phyloP scores from a whole-genome alignment of 768 basidiomycete genomes.

The Imleria badia region DNA sequence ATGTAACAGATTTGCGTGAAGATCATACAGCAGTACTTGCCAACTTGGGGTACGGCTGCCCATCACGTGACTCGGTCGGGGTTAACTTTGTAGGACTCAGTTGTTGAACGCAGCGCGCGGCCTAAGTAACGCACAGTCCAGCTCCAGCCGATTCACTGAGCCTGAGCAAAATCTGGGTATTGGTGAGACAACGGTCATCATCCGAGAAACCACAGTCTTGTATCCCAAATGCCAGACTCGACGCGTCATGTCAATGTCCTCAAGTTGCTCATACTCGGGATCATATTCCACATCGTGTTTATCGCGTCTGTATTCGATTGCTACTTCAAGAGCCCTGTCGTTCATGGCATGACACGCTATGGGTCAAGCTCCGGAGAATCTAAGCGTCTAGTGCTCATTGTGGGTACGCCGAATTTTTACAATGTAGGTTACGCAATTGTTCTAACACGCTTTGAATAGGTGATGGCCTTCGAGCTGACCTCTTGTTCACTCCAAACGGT shows the following conservation, averaged over 20 bases:
- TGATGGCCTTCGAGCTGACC: slow-evolving; percentile 82
- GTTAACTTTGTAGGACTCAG: too few species aligned
- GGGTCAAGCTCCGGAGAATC: slow-evolving; percentile 48
- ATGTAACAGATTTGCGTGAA: too few species aligned
- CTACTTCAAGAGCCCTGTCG: slow-evolving; percentile 84
- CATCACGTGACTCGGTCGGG: too few species aligned
- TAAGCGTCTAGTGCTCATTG: slow-evolving; percentile 75
- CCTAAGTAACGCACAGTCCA: too few species aligned
- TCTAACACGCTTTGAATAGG: slow-evolving; percentile 40
- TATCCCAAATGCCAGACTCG: slow-evolving; percentile 17
- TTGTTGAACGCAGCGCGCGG: neutral
- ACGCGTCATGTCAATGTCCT: slow-evolving; percentile 21
- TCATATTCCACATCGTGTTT: slow-evolving; percentile 73
- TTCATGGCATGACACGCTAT: slow-evolving; percentile 69
- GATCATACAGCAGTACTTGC: too few species aligned
- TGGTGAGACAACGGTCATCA: neutral
- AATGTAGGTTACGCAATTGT: neutral
- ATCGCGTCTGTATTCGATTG: slow-evolving; percentile 80
- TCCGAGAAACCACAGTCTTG: neutral
- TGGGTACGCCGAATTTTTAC: slow-evolving; percentile 48
- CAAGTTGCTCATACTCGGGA: slow-evolving; percentile 59
- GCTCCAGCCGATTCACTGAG: too few species aligned
- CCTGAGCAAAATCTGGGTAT: too few species aligned
- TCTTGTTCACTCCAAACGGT: slow-evolving; percentile 63
- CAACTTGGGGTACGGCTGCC: too few species aligned